These are phyloP conservation scores for Trichoderma sp. DNA, from an alignment of 2,329 filamentous ascomycete species.

Conservation along the genomic window DNA sequence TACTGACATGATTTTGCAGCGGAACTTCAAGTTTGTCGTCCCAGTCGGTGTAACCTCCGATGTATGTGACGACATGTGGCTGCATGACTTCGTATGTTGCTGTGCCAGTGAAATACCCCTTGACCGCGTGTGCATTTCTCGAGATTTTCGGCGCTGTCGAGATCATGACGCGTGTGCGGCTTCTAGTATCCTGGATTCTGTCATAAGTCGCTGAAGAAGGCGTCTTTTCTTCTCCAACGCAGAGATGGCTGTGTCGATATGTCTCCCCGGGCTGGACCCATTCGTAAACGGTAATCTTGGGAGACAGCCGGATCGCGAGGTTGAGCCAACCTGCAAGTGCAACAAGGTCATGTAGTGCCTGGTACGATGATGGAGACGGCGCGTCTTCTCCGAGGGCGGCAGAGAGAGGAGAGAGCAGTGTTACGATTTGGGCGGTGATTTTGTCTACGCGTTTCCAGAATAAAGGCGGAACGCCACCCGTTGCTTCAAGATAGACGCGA, in stretches of 20 bases:
- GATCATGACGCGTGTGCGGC: slow-evolving; percentile 34
- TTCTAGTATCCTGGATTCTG: neutral
- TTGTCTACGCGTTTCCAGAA: slow-evolving; percentile 36
- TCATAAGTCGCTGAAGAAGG: neutral
- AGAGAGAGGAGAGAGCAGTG: slow-evolving; percentile 30
- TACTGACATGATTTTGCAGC: neutral
- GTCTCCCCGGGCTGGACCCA: slow-evolving; percentile 34
- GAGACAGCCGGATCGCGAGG: slow-evolving; percentile 29
- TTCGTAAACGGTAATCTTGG: slow-evolving; percentile 26
- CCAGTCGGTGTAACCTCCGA: slow-evolving; percentile 25
- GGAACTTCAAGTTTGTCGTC: slow-evolving; percentile 23
- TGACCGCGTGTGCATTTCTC: slow-evolving; percentile 23
- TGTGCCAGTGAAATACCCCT: slow-evolving; percentile 21
- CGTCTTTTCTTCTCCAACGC: slow-evolving; percentile 23
- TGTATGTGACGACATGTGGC: slow-evolving; percentile 33
- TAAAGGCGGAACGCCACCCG: slow-evolving; percentile 24
- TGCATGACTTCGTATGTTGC: slow-evolving; percentile 27
- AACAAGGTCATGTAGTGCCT: slow-evolving; percentile 32
- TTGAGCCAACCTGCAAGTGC: slow-evolving; percentile 34
- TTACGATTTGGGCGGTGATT: slow-evolving; percentile 25
- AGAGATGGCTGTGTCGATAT: slow-evolving; percentile 26
- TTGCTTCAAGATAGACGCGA: slow-evolving; percentile 26
- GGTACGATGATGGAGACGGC: slow-evolving; percentile 24
- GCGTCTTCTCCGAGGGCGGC: slow-evolving; percentile 22
- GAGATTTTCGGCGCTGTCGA: slow-evolving; percentile 30